Conservation (phyloP, 225 moss, liverwort and hornwort species). For the Bryoerythrophyllum caledonicum region DNA sequence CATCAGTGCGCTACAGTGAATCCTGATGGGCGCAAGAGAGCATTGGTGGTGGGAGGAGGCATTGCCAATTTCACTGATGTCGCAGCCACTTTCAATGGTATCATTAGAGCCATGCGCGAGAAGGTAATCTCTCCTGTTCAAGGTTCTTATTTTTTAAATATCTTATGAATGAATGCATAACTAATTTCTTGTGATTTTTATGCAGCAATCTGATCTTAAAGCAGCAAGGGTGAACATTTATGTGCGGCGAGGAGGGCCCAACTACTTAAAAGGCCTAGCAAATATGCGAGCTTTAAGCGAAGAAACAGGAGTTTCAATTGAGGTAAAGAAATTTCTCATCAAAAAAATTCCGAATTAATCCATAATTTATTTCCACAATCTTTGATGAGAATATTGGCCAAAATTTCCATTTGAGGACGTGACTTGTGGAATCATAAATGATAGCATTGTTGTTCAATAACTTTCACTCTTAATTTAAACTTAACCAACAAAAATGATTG, state of each 20-base stretch:
- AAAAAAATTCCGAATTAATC: too few species aligned
- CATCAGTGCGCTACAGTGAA: constrained; percentile 75
- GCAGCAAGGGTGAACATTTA: constrained; percentile 86
- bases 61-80: constrained; percentile 98
- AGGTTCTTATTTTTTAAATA: neutral
- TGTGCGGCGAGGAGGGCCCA: constrained; percentile 92
- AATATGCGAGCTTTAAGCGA: constrained; percentile 84
- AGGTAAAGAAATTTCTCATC: constrained; percentile 37
- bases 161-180: neutral
- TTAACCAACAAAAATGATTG: too few species aligned
- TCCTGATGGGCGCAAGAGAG: constrained; percentile 83
- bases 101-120: constrained; percentile 88
- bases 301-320: constrained; percentile 74
- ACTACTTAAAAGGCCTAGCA: constrained; percentile 80
- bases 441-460: neutral
- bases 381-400: neutral
- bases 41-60: constrained; percentile 83
- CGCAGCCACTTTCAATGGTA: constrained; percentile 91
- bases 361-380: neutral
- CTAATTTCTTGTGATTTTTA: constrained; percentile 20
- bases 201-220: constrained; percentile 83
- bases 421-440: neutral
- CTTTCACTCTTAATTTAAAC: neutral
- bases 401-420: neutral
- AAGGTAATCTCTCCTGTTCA: constrained; percentile 47